Evolutionary conservation across 352 stramenopile species (phyloP).

Genomic region (Pythium utonaiense): DNA sequence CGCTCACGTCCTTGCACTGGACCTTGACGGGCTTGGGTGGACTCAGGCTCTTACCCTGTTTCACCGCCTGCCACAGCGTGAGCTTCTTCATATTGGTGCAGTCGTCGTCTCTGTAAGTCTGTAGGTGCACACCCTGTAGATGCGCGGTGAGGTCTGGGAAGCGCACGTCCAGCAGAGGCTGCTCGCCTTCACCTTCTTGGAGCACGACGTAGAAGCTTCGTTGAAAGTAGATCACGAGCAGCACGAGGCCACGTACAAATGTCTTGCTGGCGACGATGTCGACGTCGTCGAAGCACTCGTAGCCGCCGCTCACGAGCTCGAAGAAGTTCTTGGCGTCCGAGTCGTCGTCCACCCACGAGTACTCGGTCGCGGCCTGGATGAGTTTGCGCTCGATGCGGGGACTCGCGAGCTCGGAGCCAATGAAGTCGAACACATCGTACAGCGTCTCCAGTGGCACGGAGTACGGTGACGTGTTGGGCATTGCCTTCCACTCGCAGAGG

Average conservation of each 20-base stretch:
- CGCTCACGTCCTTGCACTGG: constrained; percentile 81
- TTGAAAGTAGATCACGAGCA: constrained; percentile 83
- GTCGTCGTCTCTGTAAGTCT: constrained; percentile 73
- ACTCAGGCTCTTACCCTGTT: constrained; percentile 49
- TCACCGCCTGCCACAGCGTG: constrained; percentile 87
- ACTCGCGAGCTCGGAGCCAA: constrained; percentile 80
- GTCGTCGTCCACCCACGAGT: constrained; percentile 91
- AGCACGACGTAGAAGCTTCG: constrained; percentile 91
- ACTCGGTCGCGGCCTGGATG: constrained; percentile 75
- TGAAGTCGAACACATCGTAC: constrained; percentile 83
- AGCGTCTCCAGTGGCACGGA: constrained; percentile 66
- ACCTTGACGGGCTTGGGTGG: constrained; percentile 77
- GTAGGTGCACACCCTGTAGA: constrained; percentile 87
- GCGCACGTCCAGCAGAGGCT: constrained; percentile 92
- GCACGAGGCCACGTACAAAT: constrained; percentile 77
- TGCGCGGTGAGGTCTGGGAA: constrained; percentile 91
- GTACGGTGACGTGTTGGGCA: constrained; percentile 70
- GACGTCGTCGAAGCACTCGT: constrained; percentile 81
- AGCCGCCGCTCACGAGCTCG: constrained; percentile 89
- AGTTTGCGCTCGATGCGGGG: constrained; percentile 84
- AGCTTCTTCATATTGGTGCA: constrained; percentile 91
- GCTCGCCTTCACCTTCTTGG: constrained; percentile 85
- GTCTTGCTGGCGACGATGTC: constrained; percentile 87
- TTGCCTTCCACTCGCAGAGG: constrained; percentile 85
- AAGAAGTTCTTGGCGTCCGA: constrained; percentile 85